A percentile compares a stretch with the other conserved stretches of the same genome.
phyloP scores from a whole-genome alignment of 805 yeast genomes.

The Wickerhamiella musiphila region DNA sequence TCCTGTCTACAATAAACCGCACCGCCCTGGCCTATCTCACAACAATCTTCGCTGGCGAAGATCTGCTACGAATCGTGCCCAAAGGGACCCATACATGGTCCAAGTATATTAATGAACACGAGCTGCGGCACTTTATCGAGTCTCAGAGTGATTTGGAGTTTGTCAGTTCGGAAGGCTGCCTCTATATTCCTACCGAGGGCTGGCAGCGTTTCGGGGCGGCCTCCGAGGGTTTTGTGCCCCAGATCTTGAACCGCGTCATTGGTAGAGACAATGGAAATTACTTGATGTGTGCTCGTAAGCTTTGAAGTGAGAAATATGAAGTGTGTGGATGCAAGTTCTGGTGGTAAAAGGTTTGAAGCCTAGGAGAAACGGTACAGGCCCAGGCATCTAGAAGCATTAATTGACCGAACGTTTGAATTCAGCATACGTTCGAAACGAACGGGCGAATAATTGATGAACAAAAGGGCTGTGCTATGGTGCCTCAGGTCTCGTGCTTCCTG shows the following conservation, averaged over 20 bases:
- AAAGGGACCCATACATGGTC: conserved; percentile 76
- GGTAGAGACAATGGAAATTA: conserved; percentile 56
- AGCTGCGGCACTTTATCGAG: conserved; percentile 49
- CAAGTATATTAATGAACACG: conserved; percentile 67
- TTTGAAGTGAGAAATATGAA: conserved; percentile 18
- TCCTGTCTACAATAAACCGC: conserved; percentile 82
- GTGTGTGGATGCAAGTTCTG: too few species aligned
- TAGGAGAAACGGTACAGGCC: too few species aligned
- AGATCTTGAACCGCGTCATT: conserved; percentile 8
- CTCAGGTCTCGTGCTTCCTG: too few species aligned
- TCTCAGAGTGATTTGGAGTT: conserved; percentile 36
- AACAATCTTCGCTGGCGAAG: conserved; percentile 80
- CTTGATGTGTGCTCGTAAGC: conserved; percentile 60
- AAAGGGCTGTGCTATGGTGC: too few species aligned
- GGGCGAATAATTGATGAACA: too few species aligned
- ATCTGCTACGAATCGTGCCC: conserved; percentile 68
- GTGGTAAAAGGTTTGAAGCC: too few species aligned
- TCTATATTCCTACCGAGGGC: conserved; percentile 67
- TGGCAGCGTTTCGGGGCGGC: conserved; percentile 40
- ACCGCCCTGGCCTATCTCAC: conserved; percentile 80
- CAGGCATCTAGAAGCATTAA: too few species aligned
- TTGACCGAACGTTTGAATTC: too few species aligned
- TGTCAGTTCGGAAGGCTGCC: conserved; percentile 55
- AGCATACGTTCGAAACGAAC: too few species aligned
- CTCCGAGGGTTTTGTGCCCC: conserved; percentile 21